Evolutionary conservation across 495 filamentous ascomycete species (phyloP), one percentile per base, ranked within the genome.

Genomic region (Friedmanniomyces endolithicus): DNA sequence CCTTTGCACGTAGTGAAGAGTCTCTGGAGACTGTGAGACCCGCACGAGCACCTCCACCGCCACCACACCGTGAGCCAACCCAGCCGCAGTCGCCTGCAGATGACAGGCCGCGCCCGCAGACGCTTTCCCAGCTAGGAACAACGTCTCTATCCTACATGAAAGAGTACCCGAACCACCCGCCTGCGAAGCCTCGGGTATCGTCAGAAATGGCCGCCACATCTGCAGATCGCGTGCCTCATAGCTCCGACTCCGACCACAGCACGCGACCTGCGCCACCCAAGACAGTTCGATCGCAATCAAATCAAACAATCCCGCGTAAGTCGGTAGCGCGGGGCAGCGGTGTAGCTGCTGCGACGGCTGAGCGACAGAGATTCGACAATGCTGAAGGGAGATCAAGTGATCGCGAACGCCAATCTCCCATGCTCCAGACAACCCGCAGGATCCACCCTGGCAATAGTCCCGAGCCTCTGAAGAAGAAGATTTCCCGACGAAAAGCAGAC

Each of bases 131-230:
- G 41, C 35, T 55, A 2, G 52, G 52, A 17, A 43, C 49, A 4
- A 54, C 27, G 8, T 54, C 55, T 3, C 11, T 65, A 16, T 45
- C 63, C 0, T 70, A 69, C 53, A 60, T 68, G 53, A 69, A 67
- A 40, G 68, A 69, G 51, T 70, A 66, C 39, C 64, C 67, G 8
- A 57, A 56, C 11, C 44, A 61, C 20, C 50, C 58, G 11, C 56
- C 63, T 17, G 45, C 34, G 14, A 57, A 61, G 52, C 60, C 63
- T 0, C 44, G 31, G 20, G 53, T 52, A 39, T 48, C 58, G 20
- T n/a, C 53, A 16, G 31, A 41, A 0, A 7, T 50, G 6, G 48
- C 39, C 4, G 24, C n/a, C 1, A 37, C 23, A 24, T 16, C 47
- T 19, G 14, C 35, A 11, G 54, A 51, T 31, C 54, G 46, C 19